phyloP scores from a whole-genome alignment of 2,329 filamentous ascomycete genomes.

The Alternaria atra region DNA sequence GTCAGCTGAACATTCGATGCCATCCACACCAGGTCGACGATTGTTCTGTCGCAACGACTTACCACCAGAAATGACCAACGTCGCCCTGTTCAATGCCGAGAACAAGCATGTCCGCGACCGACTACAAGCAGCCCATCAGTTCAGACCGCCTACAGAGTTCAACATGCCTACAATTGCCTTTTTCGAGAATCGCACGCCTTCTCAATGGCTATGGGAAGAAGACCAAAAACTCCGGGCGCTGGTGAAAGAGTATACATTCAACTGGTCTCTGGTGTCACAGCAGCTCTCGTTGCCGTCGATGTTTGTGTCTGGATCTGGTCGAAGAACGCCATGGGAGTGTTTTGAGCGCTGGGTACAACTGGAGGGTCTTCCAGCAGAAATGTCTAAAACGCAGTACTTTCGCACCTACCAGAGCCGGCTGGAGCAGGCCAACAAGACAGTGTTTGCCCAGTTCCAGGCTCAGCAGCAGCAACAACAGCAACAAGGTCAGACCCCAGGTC shows the following conservation, averaged over 20 bases:
- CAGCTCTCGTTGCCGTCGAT: conserved; percentile 77
- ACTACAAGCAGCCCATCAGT: conserved; percentile 89
- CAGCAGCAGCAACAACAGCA: conserved; percentile 64
- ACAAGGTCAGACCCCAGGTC: conserved; percentile 59
- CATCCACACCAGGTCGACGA: conserved; percentile 51
- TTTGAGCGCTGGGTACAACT: conserved; percentile 96
- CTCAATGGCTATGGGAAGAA: conserved; percentile 89
- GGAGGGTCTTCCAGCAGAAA: conserved; percentile 89
- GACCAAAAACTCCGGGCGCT: conserved; percentile 87
- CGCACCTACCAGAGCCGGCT: conserved; percentile 73
- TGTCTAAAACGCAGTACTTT: conserved; percentile 96
- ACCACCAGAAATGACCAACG: conserved; percentile 74
- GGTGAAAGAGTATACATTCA: conserved; percentile 94
- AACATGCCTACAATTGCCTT: conserved; percentile 90
- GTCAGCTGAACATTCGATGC: conserved; percentile 55
- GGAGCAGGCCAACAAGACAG: conserved; percentile 68
- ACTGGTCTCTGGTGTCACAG: conserved; percentile 93
- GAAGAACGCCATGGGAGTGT: conserved; percentile 96
- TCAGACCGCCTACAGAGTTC: conserved; percentile 90
- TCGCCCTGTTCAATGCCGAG: conserved; percentile 88
- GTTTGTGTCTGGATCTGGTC: conserved; percentile 85
- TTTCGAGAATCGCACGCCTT: conserved; percentile 85
- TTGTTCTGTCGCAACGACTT: conserved; percentile 59
- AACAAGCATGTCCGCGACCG: conserved; percentile 90
- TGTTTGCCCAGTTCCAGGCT: conserved; percentile 65